phyloP scores from a whole-genome alignment of 2,329 filamentous ascomycete genomes.

The Sclerotinia subarctica region DNA sequence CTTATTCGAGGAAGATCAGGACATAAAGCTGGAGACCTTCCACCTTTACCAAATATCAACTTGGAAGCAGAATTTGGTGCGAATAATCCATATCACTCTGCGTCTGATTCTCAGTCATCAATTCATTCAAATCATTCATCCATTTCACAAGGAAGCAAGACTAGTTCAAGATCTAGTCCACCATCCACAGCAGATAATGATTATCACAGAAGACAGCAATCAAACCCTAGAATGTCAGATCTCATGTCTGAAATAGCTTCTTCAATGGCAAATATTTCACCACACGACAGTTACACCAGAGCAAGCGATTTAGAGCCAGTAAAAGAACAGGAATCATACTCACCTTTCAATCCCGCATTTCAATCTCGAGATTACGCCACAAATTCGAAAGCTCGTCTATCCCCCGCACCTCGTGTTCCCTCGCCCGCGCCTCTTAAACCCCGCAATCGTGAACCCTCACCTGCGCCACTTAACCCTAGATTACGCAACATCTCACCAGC shows the following conservation, averaged over 20 bases:
- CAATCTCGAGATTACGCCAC: conserved; percentile 46
- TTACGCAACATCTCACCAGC: conserved; percentile 1
- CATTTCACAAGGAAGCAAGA: conserved; percentile 55
- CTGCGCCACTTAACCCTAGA: conserved; percentile 1
- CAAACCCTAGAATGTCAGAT: conserved; percentile 45
- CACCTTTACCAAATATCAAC: conserved; percentile 44
- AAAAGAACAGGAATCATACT: conserved; percentile 15
- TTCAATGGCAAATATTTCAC: conserved; percentile 42
- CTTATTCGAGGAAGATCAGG: conserved; percentile 31
- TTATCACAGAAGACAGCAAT: conserved; percentile 42
- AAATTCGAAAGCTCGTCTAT: conserved; percentile 41
- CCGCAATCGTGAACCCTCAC: neutral
- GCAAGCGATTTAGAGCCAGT: conserved; percentile 7
- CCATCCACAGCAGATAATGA: conserved; percentile 40
- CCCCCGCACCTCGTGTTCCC: conserved; percentile 1
- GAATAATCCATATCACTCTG: conserved; percentile 62
- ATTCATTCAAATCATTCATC: conserved; percentile 62
- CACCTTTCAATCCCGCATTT: conserved; percentile 23
- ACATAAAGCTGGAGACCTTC: conserved; percentile 28
- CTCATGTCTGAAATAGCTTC: conserved; percentile 56
- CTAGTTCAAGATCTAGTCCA: conserved; percentile 61
- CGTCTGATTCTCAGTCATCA: conserved; percentile 63
- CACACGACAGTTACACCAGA: neutral
- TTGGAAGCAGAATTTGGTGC: conserved; percentile 58
- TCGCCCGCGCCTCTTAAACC: conserved; percentile 14